phyloP scores from a whole-genome alignment of 2,329 filamentous ascomycete species.

The Bipolaris victoriae region DNA sequence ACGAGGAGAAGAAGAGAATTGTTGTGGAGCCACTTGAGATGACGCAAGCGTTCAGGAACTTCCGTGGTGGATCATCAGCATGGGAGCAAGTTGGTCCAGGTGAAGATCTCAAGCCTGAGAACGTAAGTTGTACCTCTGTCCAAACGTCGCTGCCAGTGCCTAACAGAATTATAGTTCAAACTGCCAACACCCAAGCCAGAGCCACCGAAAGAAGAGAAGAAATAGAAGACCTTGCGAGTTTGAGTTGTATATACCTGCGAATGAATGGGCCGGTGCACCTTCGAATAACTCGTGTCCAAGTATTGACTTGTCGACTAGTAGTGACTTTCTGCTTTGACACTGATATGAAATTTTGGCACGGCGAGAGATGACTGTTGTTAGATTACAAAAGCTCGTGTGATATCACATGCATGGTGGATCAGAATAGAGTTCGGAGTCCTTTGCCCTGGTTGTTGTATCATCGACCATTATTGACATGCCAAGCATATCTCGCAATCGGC shows the following conservation, averaged over 20 bases:
- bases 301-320: neutral
- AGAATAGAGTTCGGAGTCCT: neutral
- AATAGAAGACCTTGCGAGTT: constrained; percentile 61
- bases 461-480: constrained; percentile 7
- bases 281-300: neutral
- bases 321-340: neutral
- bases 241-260: constrained; percentile 50
- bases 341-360: neutral
- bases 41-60: constrained; percentile 98
- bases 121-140: constrained; percentile 45
- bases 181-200: constrained; percentile 95
- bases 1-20: constrained; percentile 99
- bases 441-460: neutral
- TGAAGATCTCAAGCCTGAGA: constrained; percentile 77
- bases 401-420: neutral
- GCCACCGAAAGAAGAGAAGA: constrained; percentile 85
- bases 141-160: neutral
- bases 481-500: constrained; percentile 22
- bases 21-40: constrained; percentile 97
- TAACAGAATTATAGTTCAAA: constrained; percentile 70
- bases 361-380: neutral
- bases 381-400: neutral
- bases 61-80: constrained; percentile 75
- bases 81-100: constrained; percentile 76
- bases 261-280: constrained; percentile 32